Percentiles rank a stretch among this genome's conserved stretches.
These are phyloP conservation scores for Penicillium sp. DNA, from an alignment of 2,329 filamentous ascomycete species.

Conservation along the genomic window DNA sequence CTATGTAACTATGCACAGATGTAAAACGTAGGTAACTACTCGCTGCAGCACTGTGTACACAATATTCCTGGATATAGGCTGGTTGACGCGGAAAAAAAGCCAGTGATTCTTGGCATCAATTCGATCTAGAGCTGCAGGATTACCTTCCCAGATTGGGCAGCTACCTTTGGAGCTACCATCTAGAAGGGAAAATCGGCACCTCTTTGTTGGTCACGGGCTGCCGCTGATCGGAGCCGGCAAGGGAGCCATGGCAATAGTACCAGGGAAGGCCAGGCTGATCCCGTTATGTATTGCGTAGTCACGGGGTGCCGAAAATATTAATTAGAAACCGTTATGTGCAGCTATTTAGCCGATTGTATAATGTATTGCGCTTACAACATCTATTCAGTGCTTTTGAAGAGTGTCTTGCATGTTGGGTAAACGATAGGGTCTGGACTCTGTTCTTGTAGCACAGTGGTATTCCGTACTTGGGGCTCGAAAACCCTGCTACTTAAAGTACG, in stretches of 20 bases:
- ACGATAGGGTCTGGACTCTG: no score
- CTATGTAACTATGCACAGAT: no score
- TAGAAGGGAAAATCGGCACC: neutral
- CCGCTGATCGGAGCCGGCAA: slow-evolving; percentile 9
- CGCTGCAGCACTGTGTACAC: no score
- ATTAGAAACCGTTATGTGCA: neutral
- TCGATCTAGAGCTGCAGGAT: neutral
- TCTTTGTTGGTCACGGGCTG: slow-evolving; percentile 6
- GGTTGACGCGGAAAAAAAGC: neutral
- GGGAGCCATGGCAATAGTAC: neutral
- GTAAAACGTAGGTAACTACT: no score
- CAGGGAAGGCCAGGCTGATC: neutral
- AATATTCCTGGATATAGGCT: neutral
- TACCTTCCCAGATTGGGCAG: neutral
- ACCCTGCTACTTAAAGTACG: neutral
- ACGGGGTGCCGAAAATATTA: slow-evolving; percentile 11
- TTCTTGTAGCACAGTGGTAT: neutral
- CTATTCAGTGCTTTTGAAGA: no score
- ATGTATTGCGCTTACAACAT: no score
- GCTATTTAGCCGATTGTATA: neutral
- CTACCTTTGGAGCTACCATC: neutral
- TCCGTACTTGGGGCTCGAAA: neutral
- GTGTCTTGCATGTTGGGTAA: no score
- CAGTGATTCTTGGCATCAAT: slow-evolving; percentile 1
- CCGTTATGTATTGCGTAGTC: neutral